A percentile compares a stretch with the other conserved stretches of the same genome.
phyloP scores from a whole-genome alignment of 345 rosid species.

The Ceriops zippeliana region DNA sequence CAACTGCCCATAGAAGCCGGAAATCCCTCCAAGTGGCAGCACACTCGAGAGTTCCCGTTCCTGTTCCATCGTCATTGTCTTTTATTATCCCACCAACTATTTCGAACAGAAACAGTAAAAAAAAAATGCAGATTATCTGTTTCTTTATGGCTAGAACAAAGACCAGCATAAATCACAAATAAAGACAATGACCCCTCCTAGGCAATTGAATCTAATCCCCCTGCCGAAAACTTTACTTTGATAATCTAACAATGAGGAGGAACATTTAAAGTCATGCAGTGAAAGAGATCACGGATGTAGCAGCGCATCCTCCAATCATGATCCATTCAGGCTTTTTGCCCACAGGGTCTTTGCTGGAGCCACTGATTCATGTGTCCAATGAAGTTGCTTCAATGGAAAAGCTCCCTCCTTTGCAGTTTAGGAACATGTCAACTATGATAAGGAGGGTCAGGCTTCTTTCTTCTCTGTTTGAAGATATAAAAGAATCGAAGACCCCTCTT shows the following conservation, averaged over 20 bases:
- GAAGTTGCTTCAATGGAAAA: conserved; percentile 51
- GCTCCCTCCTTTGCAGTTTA: conserved; percentile 41
- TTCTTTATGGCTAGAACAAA: not conserved
- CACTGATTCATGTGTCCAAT: conserved; percentile 42
- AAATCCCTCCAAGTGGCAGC: conserved; percentile 59
- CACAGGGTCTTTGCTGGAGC: conserved; percentile 40
- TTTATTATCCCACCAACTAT: conserved; percentile 3
- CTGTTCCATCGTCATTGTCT: conserved; percentile 23
- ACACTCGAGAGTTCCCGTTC: conserved; percentile 21
- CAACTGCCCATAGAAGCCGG: conserved; percentile 29
- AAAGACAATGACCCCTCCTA: conserved; percentile 1
- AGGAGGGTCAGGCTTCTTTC: conserved; percentile 56
- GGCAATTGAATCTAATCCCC: conserved; percentile 3
- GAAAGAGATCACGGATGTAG: conserved; percentile 22
- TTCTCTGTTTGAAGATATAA: conserved; percentile 55
- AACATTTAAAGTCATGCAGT: conserved; percentile 5
- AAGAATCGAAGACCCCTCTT: conserved; percentile 31
- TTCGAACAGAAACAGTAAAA: conserved; percentile 42
- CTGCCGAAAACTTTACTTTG: conserved; percentile 3
- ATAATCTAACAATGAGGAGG: conserved; percentile 16
- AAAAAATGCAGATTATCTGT: conserved; percentile 28
- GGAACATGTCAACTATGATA: conserved; percentile 46
- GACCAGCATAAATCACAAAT: not conserved
- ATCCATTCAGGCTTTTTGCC: conserved; percentile 45
- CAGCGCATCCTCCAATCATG: conserved; percentile 23